phyloP scores from a whole-genome alignment of 148 eudicot species.

The Fagopyrum esculentum region DNA sequence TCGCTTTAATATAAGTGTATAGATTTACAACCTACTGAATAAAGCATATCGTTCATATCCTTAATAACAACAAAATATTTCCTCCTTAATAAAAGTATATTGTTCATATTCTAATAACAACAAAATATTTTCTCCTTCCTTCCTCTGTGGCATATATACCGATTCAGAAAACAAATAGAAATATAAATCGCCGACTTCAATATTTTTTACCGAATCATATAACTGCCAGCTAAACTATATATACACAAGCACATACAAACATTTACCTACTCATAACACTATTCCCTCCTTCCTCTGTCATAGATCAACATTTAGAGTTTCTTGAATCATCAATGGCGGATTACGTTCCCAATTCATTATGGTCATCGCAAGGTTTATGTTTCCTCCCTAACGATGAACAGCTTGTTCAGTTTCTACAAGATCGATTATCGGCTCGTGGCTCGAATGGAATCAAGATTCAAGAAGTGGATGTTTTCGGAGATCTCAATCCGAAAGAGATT shows the following conservation, averaged over 20 bases:
- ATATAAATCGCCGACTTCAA: not conserved
- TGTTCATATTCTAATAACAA: no score
- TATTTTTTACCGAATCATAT: no score
- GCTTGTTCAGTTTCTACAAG: not conserved
- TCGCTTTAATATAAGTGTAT: no score
- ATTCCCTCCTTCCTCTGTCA: no score
- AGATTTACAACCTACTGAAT: not conserved
- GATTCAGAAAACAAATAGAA: not conserved
- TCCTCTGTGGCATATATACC: constrained; percentile 33
- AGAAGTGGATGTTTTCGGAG: not conserved
- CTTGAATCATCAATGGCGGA: no score
- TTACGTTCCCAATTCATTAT: no score
- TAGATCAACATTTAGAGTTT: no score
- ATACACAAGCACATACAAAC: no score
- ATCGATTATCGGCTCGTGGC: not conserved
- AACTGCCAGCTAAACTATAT: no score
- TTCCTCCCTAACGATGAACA: not conserved
- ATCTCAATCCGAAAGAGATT: not conserved
- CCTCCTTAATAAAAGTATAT: no score
- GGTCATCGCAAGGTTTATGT: not conserved
- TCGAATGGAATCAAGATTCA: not conserved
- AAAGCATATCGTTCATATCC: not conserved
- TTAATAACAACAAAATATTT: not conserved
- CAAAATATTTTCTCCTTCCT: constrained; percentile 24
- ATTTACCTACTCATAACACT: no score